A percentile compares a stretch with the other conserved stretches of the same genome.
phyloP scores from a whole-genome alignment of 2,329 filamentous ascomycete genomes.

The Laburnicola sp. region DNA sequence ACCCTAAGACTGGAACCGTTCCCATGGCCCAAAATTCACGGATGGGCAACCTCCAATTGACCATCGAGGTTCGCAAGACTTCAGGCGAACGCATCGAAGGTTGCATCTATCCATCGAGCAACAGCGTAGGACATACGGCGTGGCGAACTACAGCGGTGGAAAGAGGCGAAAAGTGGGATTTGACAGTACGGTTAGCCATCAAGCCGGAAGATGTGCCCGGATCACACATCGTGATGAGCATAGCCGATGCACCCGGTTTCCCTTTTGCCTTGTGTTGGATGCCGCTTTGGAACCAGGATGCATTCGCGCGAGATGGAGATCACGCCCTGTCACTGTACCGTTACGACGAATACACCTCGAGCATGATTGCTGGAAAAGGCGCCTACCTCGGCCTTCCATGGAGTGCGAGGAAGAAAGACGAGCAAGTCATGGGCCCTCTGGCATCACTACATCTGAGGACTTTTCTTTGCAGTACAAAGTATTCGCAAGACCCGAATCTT shows the following conservation, averaged over 20 bases:
- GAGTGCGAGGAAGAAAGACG: slow-evolving; percentile 74
- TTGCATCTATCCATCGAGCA: slow-evolving; percentile 86
- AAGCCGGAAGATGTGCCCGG: slow-evolving; percentile 77
- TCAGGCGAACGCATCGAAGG: slow-evolving; percentile 81
- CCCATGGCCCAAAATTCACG: slow-evolving; percentile 66
- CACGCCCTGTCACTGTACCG: slow-evolving; percentile 84
- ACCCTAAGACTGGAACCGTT: slow-evolving; percentile 79
- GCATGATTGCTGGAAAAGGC: slow-evolving; percentile 71
- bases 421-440: slow-evolving; percentile 73
- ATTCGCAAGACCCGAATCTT: slow-evolving; percentile 88
- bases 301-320: slow-evolving; percentile 83
- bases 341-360: slow-evolving; percentile 87
- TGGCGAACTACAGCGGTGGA: slow-evolving; percentile 86
- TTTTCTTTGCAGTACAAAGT: slow-evolving; percentile 90
- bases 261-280: slow-evolving; percentile 92
- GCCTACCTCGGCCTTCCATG: slow-evolving; percentile 87
- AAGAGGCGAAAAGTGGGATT: slow-evolving; percentile 80
- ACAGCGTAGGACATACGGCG: slow-evolving; percentile 74
- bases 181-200: slow-evolving; percentile 81
- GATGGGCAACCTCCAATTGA: slow-evolving; percentile 80
- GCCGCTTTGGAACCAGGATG: slow-evolving; percentile 88
- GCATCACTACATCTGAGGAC: slow-evolving; percentile 79
- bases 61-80: slow-evolving; percentile 79
- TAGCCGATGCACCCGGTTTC: slow-evolving; percentile 82
- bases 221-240: slow-evolving; percentile 84